Base-by-base conservation (phyloP, 2,329 filamentous ascomycete genomes). In the Colletotrichum magnum region DNA sequence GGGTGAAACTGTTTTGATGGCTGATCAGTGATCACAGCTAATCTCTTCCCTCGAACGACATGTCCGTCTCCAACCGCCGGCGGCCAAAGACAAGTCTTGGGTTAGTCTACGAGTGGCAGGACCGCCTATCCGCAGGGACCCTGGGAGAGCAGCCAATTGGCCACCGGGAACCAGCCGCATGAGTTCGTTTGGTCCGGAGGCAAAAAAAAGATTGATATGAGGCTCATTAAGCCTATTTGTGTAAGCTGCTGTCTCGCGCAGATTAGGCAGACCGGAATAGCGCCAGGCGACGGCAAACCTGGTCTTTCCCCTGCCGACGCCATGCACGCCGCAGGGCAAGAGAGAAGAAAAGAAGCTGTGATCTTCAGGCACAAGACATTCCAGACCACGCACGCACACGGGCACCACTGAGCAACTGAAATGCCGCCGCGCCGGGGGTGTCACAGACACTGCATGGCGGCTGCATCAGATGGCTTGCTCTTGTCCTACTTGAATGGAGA, bases 331-430 rank as follows among this genome's bases (percentile, higher is more conserved):
- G 60, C 65, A 64, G 65, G 61, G 41, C 4, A 18, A 16, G 24
- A 13, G 39, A 32, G n/a, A 18, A 24, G 36, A 21, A 43, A 36
- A 18, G 24, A 48, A 18, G 39, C 18, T 52, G 28, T 28, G 41
- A 65, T 68, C 65, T 65, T 58, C 61, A 65, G 60, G 60, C 32
- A 65, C 51, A n/a, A 63, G 58, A 63, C 50, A 52, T 62, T n/a
- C 28, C 13, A 39, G 12, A 43, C 28, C 24, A 13, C 13, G 12
- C 32, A 36, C 32, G 32, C 32, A 36, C 32, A 32, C 5, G 21
- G 12, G 36, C 15, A 48, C 47, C 54, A 54, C 50, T 18, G 28
- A 56, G 16, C 48, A 45, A 53, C 41, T 64, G 59, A 24, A 24
- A 24, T 24, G 21, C 65, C 65, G 53, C 47, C 47, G 28, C 65